Evolutionary conservation across 345 rosid species (phyloP).

Genomic region (Hirschfeldia incana): DNA sequence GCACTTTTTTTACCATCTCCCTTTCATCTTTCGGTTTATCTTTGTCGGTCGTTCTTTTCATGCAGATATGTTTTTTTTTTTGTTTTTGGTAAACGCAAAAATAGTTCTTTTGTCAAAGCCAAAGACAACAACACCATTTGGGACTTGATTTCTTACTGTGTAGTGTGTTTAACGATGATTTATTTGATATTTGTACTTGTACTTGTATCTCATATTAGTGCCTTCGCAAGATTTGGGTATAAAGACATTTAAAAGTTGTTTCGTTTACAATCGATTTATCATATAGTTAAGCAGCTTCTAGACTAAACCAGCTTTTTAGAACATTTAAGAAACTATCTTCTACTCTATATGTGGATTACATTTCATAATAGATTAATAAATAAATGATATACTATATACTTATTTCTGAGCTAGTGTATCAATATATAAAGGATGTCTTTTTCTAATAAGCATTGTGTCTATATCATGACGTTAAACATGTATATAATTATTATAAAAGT

Average conservation of each 20-base stretch:
- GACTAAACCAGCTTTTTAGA: not conserved
- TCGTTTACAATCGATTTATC: no score
- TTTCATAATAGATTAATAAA: not conserved
- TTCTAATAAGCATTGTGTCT: not conserved
- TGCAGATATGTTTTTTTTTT: not conserved
- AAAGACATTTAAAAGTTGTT: not conserved
- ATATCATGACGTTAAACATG: constrained; percentile 6
- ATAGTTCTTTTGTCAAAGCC: not conserved
- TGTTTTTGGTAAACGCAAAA: no score
- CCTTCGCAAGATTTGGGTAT: not conserved
- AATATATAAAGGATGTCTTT: not conserved
- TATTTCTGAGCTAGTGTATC: not conserved
- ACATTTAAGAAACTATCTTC: not conserved
- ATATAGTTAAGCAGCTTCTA: no score
- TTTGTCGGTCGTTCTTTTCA: not conserved
- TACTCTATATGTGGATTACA: not conserved
- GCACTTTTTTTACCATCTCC: not conserved
- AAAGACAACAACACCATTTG: not conserved
- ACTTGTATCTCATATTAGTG: not conserved
- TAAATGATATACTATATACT: not conserved
- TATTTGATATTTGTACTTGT: not conserved
- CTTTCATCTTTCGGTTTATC: not conserved
- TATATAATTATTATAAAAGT: not conserved
- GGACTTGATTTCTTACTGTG: not conserved
- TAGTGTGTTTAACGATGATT: not conserved